Percentiles rank a stretch among this genome's conserved stretches.
Conservation (phyloP, 2,329 filamentous ascomycete species). For the Botrytis paeoniae region DNA sequence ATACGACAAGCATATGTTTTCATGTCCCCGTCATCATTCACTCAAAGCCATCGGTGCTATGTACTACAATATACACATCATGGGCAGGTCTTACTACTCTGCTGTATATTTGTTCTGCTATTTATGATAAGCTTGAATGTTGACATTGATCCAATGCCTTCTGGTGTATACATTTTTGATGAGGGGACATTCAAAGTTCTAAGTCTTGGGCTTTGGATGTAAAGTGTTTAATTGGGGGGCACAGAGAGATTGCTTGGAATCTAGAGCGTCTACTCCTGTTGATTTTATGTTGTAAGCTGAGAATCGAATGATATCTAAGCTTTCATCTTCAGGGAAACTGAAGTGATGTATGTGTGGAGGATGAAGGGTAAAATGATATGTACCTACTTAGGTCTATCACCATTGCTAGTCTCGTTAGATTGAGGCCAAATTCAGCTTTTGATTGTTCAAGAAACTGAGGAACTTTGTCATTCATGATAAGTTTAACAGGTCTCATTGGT, state of each 20-base stretch:
- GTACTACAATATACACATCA: not conserved
- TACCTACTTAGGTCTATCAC: not conserved
- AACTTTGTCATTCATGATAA: not conserved
- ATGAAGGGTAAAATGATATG: fast-evolving
- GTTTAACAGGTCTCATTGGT: not conserved
- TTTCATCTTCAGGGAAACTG: not conserved
- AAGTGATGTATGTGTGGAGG: not conserved
- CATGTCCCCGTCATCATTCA: not conserved
- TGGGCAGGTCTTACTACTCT: no score
- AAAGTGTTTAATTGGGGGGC: fast-evolving
- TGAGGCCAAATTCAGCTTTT: not conserved
- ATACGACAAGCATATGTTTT: not conserved
- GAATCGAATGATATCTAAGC: not conserved
- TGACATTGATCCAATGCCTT: not conserved
- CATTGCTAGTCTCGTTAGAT: not conserved
- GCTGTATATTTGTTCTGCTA: no score
- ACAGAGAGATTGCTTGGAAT: not conserved
- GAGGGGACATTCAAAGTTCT: fast-evolving
- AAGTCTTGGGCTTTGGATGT: not conserved
- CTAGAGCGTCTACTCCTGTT: not conserved
- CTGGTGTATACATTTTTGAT: not conserved
- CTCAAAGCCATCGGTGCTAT: not conserved
- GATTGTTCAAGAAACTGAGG: not conserved
- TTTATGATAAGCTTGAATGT: not conserved
- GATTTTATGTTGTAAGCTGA: not conserved